These are phyloP conservation scores for Suillus subluteus DNA, from an alignment of 768 basidiomycete species.

Conservation along the genomic window DNA sequence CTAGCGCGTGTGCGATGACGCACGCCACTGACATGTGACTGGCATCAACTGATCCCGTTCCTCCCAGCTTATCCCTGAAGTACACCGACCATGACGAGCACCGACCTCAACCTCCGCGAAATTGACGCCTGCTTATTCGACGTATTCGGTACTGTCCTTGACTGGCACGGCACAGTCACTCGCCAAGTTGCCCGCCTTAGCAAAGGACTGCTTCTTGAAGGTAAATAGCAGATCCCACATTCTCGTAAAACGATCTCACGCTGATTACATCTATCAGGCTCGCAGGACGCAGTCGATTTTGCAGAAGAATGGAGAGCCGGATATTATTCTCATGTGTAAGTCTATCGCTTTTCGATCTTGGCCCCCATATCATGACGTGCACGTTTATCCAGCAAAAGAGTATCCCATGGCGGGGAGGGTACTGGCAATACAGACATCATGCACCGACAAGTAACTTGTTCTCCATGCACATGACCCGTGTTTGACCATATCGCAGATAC, in stretches of 20 bases:
- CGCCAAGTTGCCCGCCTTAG: slow-evolving; percentile 22
- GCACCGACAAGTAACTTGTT: slow-evolving; percentile 51
- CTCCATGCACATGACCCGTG: neutral
- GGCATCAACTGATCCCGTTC: neutral
- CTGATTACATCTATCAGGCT: slow-evolving; percentile 16
- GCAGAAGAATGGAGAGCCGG: slow-evolving; percentile 59
- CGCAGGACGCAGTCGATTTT: slow-evolving; percentile 39
- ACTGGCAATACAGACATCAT: slow-evolving; percentile 55
- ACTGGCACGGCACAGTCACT: slow-evolving; percentile 38
- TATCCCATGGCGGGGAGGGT: slow-evolving; percentile 51
- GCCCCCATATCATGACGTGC: neutral
- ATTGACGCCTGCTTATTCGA: slow-evolving; percentile 52
- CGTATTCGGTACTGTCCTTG: slow-evolving; percentile 54
- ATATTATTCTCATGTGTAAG: slow-evolving; percentile 40
- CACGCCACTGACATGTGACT: neutral
- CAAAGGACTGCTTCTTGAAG: slow-evolving; percentile 20
- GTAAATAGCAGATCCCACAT: slow-evolving; percentile 12
- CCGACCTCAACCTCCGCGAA: slow-evolving; percentile 17
- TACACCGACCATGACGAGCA: neutral
- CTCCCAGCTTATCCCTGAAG: neutral
- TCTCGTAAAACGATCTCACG: neutral
- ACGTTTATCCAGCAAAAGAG: slow-evolving; percentile 40
- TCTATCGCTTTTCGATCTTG: neutral
- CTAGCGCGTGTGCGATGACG: neutral
- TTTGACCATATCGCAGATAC: slow-evolving; percentile 42